Evolutionary conservation across 441 rosid genomes (phyloP), one percentile per base, ranked within the genome.

Genomic region (Euphorbia schlechtendalii): DNA sequence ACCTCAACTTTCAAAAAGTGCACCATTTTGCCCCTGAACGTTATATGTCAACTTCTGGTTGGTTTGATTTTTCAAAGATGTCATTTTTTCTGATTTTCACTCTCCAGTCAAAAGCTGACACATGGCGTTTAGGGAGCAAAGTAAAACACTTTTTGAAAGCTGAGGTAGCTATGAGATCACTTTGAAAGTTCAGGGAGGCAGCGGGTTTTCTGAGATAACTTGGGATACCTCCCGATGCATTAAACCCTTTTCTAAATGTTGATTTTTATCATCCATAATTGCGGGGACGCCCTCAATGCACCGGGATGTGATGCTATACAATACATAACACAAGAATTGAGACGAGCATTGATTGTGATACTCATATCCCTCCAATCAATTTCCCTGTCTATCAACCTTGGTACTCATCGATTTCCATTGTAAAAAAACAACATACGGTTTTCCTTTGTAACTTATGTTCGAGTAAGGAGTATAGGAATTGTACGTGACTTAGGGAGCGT

Each of bases 281-380:
- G 65, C 84, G 91, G 98, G 84, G 96, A 89, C 27, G 71, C 86
- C 18, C 83, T 94, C 67, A 89, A 89, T 74, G 84, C 80, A 0
- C 78, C 87, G 32, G 82, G 76, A 61, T 94, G 99, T 74, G 92
- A 91, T 71, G 98, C 95, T 59, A n/a, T n/a, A n/a, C n/a, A n/a
- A 81, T 89, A 43, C 98, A 94, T 76, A 63, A 87, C 46, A 89
- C 98, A 10, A 96, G 89, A 81, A 85, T 91, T 72, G 82, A 89
- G 76, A 74, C 81, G 49, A 79, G 69, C 78, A 49, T 86, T 62
- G 92, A 87, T 8, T 91, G 98, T 71, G 96, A 94, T 77, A 89
- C 98, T 21, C 89, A 87, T 75, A 82, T 94, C 52, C 91, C 99
- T 3, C 20, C 70, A 4, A 66, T 94, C 71, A 88, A 89, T 80